Evolutionary conservation across 2,329 filamentous ascomycete species (phyloP).

Genomic region (Trichocomaceae sp.): DNA sequence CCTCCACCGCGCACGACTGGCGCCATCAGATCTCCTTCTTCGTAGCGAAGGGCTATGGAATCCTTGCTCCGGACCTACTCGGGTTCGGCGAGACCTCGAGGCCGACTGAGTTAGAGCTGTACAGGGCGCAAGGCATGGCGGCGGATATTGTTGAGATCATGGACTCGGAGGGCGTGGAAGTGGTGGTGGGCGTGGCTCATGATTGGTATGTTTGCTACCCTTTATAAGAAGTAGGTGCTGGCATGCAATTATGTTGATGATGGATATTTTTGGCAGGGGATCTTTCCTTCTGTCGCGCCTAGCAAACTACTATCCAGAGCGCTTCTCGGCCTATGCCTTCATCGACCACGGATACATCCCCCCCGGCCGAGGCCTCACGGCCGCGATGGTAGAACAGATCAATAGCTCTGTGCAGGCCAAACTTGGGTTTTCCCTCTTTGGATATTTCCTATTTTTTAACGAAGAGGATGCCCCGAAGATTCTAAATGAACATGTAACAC

Average conservation of each 20-base stretch:
- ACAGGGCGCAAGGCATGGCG: conserved; percentile 27
- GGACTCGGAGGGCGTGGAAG: conserved; percentile 18
- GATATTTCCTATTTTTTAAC: conserved; percentile 21
- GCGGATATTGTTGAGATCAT: conserved; percentile 31
- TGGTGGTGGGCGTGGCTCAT: conserved; percentile 21
- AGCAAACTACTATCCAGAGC: conserved; percentile 19
- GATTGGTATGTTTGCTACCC: conserved; percentile 14
- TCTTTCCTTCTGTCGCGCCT: conserved; percentile 22
- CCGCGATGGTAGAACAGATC: conserved; percentile 17
- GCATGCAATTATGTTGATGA: too few species aligned
- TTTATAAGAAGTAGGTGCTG: too few species aligned
- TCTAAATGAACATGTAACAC: conserved; percentile 21
- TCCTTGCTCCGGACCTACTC: conserved; percentile 40
- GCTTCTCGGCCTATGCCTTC: conserved; percentile 18
- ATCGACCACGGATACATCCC: neutral
- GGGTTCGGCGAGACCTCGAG: conserved; percentile 33
- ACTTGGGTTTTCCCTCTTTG: conserved; percentile 20
- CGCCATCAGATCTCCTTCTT: conserved; percentile 33
- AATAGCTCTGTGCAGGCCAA: conserved; percentile 18
- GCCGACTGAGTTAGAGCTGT: conserved; percentile 22
- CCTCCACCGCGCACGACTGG: conserved; percentile 44
- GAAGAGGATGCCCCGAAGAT: conserved; percentile 13
- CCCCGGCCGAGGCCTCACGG: conserved; percentile 18
- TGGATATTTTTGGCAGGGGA: too few species aligned
- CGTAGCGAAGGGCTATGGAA: conserved; percentile 33